phyloP scores from a whole-genome alignment of 164 flowering plant species.

The Nymphaea thermarum region DNA sequence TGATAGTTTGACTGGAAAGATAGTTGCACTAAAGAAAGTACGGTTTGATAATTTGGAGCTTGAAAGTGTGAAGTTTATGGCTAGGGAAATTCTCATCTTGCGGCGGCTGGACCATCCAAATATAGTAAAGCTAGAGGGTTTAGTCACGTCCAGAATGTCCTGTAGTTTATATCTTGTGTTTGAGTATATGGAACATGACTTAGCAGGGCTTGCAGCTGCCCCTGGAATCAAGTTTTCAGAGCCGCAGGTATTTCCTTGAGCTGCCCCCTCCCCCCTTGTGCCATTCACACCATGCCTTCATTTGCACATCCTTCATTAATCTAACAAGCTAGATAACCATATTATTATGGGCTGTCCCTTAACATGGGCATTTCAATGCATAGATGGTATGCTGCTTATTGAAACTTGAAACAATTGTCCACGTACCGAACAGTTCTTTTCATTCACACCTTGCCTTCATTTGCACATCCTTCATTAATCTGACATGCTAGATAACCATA shows the following conservation, averaged over 20 bases:
- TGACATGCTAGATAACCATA: too few species aligned
- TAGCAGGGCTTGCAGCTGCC: slow-evolving; percentile 88
- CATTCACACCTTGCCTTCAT: too few species aligned
- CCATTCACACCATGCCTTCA: too few species aligned
- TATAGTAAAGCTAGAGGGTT: slow-evolving; percentile 24
- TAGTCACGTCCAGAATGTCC: slow-evolving; percentile 53
- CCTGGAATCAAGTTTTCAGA: slow-evolving; percentile 35
- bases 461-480: too few species aligned
- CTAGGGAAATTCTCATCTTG: slow-evolving; percentile 66
- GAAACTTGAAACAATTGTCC: too few species aligned
- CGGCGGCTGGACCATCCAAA: slow-evolving; percentile 30
- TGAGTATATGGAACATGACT: slow-evolving; percentile 88
- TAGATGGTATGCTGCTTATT: too few species aligned
- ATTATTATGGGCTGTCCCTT: too few species aligned
- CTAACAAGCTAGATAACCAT: too few species aligned
- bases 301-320: too few species aligned
- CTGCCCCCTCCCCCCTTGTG: neutral
- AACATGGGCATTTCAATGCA: too few species aligned
- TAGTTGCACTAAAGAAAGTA: slow-evolving; percentile 48
- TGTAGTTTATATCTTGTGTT: slow-evolving; percentile 41
- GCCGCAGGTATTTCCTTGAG: slow-evolving; percentile 18
- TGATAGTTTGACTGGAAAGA: slow-evolving; percentile 28
- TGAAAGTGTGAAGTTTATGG: slow-evolving; percentile 72
- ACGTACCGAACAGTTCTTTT: too few species aligned
- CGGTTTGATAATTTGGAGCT: slow-evolving; percentile 46